Evolutionary conservation across 495 filamentous ascomycete species (phyloP), one percentile per base, ranked within the genome.

Genomic region (Extremus antarcticus): DNA sequence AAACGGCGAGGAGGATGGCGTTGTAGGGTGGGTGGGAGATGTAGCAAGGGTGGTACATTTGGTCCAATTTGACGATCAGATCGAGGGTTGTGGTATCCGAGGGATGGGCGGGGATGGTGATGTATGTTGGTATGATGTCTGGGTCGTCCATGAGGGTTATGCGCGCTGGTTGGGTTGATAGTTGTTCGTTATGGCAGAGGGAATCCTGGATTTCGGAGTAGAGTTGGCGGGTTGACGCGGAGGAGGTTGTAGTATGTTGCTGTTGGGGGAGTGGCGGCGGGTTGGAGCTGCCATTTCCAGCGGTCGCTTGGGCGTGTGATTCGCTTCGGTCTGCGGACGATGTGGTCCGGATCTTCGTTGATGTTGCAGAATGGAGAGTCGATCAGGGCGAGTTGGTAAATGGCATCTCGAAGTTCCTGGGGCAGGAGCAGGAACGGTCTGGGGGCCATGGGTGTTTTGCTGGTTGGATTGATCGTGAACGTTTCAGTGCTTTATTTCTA

Each of bases 41-140:
- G 35, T 51, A 47, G 3, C 11, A 39, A 1, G 55, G 49, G 24
- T 57, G 47, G 40, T 40, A 57, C 8, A 51, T 32, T 1, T 47
- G 40, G 38, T 22, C 21, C 17, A 57, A 13, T 38, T 39, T 45
- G 47, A 57, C n/a, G 25, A 9, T 1, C 21, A 57, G 35, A 8
- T 35, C 17, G 25, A 52, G 38, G 11, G 8, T 57, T 20, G 39
- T 19, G 25, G 49, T 52, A 19, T 56, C 11, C 8, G n/a, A 10
- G 10, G 54, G 55, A 8, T 22, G 19, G 16, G 3, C 15, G 1
- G 55, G 49, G 15, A 52, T 19, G 40, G 21, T 16, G 2, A 22
- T 39, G 29, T 20, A 52, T 19, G 13, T 1, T 3, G 49, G 39
- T 3, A 9, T 7, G 16, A 57, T 32, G 20, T 57, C 23, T 2